phyloP scores from a whole-genome alignment of 768 basidiomycete species.

The Pulveroboletus sp. region DNA sequence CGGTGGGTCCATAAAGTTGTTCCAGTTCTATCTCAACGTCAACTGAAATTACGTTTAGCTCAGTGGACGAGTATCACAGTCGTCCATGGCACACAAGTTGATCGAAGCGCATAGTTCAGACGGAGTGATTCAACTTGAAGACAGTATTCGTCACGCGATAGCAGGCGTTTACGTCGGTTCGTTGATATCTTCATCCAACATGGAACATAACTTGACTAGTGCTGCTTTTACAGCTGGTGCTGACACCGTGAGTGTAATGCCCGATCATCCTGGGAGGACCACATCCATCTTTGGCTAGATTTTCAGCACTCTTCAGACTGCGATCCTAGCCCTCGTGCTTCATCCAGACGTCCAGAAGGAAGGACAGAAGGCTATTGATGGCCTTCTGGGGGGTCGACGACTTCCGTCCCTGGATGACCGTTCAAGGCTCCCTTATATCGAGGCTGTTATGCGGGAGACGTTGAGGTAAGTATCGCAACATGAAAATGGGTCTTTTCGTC shows the following conservation, averaged over 20 bases:
- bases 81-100: constrained; percentile 4
- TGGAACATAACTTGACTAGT: not conserved
- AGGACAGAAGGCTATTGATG: not conserved
- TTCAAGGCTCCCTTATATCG: not conserved
- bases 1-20: not conserved
- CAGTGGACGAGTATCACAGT: not conserved
- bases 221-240: not conserved
- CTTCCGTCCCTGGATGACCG: constrained; percentile 2
- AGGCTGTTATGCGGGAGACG: constrained; percentile 1
- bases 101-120: not conserved
- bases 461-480: not conserved
- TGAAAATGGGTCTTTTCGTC: not conserved
- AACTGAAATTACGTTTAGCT: not conserved
- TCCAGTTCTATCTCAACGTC: not conserved
- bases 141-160: constrained; percentile 3
- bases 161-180: constrained; percentile 3
- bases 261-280: not conserved
- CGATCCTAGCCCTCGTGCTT: constrained; percentile 3
- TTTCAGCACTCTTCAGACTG: not conserved
- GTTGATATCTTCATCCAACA: not conserved
- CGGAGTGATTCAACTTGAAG: constrained; percentile 1
- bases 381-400: not conserved
- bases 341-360: constrained; percentile 1
- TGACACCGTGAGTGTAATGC: not conserved
- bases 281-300: not conserved